Base-by-base conservation (phyloP, 2,329 filamentous ascomycete genomes). In the Coleophoma cylindrospora region DNA sequence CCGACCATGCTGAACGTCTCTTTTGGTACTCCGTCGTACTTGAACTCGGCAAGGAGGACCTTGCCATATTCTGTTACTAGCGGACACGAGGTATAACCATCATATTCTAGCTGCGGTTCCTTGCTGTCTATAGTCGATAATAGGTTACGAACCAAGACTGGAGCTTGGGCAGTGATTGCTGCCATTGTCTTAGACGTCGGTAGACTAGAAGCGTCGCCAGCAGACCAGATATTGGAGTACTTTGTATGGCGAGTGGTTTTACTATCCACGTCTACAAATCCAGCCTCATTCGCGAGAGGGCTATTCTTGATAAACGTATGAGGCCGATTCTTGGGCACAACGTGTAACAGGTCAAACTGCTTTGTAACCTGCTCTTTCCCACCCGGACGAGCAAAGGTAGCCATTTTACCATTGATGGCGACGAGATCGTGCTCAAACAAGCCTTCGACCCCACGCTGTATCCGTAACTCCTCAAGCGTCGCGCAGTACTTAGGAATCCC, bases 1-100 rank as follows among this genome's bases (percentile, higher is more conserved):
- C 79, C 80, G 13, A 64, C 61, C 65, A 67, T 6, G 9, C 70
- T 71, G 54, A 85, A 85, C 0, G 81, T 84, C 70, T 85, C 81
- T 62, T 84, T 82, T 7, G 81, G 80, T 55, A 71, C 72, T 9
- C 77, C 79, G 2, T 77, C 81, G 53, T 85, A 85, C 67, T 80
- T 83, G 70, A 85, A 85, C 63, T 85, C 81, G 0, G 80, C 80
- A 9, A 85, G 74, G 17, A 85, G 68, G 1, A 85, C 79, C 67
- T 84, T 83, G 51, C 78, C 77, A 54, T 83, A 80, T 56, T 81
- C 72, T 2, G 75, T 80, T 51, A 72, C 41, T 2, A 80, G 68
- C 5, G 77, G 77, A 58, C 77, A 80, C 0, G 76, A 79, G 4
- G 77, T 77, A 64, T 80, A 80, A 2, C 77, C 77, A 52, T 80